phyloP scores from a whole-genome alignment of 2,329 filamentous ascomycete species.

The Penicillium italicum region DNA sequence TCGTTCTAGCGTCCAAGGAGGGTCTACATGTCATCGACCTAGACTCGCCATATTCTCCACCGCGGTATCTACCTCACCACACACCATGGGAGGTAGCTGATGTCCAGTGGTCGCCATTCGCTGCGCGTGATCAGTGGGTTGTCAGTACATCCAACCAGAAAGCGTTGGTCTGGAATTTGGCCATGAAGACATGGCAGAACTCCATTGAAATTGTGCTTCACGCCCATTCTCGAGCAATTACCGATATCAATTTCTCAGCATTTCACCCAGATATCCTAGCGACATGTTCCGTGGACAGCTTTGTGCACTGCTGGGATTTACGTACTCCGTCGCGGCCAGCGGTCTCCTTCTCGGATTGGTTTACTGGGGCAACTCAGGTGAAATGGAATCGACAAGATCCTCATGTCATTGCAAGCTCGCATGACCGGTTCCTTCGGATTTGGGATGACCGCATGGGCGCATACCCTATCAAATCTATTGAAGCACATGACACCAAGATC shows the following conservation, averaged over 20 bases:
- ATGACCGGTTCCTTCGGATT: conserved; percentile 81
- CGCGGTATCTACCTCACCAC: conserved; percentile 78
- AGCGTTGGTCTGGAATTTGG: conserved; percentile 89
- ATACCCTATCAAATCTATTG: conserved; percentile 75
- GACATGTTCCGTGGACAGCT: conserved; percentile 89
- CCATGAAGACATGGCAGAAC: conserved; percentile 65
- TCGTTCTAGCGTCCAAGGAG: conserved; percentile 84
- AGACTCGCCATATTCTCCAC: conserved; percentile 82
- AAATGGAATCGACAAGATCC: conserved; percentile 88
- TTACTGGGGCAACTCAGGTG: conserved; percentile 88
- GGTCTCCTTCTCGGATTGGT: conserved; percentile 86
- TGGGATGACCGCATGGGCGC: conserved; percentile 84
- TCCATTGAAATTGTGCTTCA: conserved; percentile 86
- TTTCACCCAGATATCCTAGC: conserved; percentile 85
- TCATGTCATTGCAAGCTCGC: conserved; percentile 84
- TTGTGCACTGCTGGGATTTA: conserved; percentile 89
- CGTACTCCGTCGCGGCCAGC: conserved; percentile 69
- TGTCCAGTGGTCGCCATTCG: conserved; percentile 95
- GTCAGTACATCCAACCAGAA: conserved; percentile 93
- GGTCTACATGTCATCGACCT: conserved; percentile 89
- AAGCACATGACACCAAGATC: conserved; percentile 87
- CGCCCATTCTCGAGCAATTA: conserved; percentile 82
- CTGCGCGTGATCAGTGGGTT: conserved; percentile 85
- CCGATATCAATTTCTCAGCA: conserved; percentile 93
- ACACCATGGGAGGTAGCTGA: conserved; percentile 94